Conservation (phyloP, 2,329 filamentous ascomycete species). For the Aspergillus sp. region DNA sequence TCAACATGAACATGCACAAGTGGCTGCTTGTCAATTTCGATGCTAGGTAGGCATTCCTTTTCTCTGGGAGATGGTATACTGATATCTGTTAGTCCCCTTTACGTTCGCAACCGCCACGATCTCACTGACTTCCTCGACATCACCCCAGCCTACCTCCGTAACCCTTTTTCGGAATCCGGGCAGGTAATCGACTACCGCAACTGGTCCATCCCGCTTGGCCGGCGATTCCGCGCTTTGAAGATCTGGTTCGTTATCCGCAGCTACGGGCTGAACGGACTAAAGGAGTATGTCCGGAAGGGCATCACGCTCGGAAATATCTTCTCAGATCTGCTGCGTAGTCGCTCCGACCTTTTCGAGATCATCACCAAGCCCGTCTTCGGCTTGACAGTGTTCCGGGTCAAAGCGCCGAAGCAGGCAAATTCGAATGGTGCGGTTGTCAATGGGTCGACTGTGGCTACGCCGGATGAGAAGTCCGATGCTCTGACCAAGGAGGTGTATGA, state of each 20-base stretch:
- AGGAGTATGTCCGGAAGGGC: conserved; percentile 68
- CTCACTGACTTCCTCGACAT: conserved; percentile 79
- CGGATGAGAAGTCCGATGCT: conserved; percentile 60
- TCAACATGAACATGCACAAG: conserved; percentile 97
- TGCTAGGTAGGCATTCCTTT: conserved; percentile 43
- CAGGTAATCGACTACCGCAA: conserved; percentile 93
- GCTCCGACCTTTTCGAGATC: conserved; percentile 72
- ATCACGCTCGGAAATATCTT: conserved; percentile 71
- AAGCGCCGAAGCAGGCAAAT: conserved; percentile 34
- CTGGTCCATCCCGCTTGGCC: conserved; percentile 93
- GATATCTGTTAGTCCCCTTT: conserved; percentile 62
- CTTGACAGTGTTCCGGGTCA: conserved; percentile 72
- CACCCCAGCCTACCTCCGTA: conserved; percentile 77
- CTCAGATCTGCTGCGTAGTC: conserved; percentile 55
- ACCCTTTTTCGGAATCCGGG: conserved; percentile 75
- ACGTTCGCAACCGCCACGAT: conserved; percentile 70
- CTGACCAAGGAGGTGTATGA: conserved; percentile 76
- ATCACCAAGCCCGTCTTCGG: conserved; percentile 74
- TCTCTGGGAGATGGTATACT: neutral
- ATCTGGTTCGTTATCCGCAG: conserved; percentile 91
- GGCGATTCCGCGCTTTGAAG: conserved; percentile 85
- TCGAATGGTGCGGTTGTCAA: conserved; percentile 13
- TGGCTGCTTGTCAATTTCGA: conserved; percentile 96
- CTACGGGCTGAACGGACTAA: conserved; percentile 76
- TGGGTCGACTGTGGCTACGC: conserved; percentile 19